Conservation (phyloP, 441 rosid genomes). For the Lepidium campestre region DNA sequence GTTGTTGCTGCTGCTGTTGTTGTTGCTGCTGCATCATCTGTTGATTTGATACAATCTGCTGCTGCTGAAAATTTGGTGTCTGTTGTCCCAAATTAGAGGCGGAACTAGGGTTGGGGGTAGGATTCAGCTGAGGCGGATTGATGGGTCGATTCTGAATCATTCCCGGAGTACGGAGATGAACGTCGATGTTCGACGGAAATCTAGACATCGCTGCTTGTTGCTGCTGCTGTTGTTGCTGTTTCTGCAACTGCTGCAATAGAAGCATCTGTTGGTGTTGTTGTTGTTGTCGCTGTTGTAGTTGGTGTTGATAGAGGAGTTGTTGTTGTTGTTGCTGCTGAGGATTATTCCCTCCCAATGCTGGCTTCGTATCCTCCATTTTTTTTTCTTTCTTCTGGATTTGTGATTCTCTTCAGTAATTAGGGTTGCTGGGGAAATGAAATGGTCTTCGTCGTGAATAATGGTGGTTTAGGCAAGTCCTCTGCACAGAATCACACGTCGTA, state of each 20-base stretch:
- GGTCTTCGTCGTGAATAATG: background rate
- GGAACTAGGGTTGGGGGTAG: slow-evolving; percentile 27
- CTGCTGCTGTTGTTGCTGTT: slow-evolving; percentile 37
- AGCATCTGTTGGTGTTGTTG: slow-evolving; percentile 54
- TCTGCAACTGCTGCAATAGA: slow-evolving; percentile 25
- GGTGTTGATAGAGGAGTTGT: slow-evolving; percentile 26
- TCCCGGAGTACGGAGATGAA: slow-evolving; percentile 78
- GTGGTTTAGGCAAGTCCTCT: background rate
- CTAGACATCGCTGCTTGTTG: slow-evolving; percentile 83
- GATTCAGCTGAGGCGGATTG: slow-evolving; percentile 41
- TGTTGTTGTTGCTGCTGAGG: slow-evolving; percentile 35
- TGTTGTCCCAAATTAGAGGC: slow-evolving; percentile 26
- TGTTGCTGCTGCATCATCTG: slow-evolving; percentile 37
- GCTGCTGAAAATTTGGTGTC: slow-evolving; percentile 36
- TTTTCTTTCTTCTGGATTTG: background rate
- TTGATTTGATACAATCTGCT: slow-evolving; percentile 27
- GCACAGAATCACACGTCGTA: background rate
- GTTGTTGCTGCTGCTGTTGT: slow-evolving; percentile 37
- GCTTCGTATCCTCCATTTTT: slow-evolving; percentile 56
- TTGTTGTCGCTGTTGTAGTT: slow-evolving; percentile 34
- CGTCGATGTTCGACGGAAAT: slow-evolving; percentile 92
- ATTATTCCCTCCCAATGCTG: slow-evolving; percentile 35
- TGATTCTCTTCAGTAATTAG: background rate
- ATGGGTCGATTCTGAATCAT: slow-evolving; percentile 50
- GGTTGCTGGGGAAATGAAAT: background rate